Evolutionary conservation across 2,329 filamentous ascomycete genomes (phyloP), one percentile per base, ranked within the genome.

Genomic region (Fusarium mexicanum): DNA sequence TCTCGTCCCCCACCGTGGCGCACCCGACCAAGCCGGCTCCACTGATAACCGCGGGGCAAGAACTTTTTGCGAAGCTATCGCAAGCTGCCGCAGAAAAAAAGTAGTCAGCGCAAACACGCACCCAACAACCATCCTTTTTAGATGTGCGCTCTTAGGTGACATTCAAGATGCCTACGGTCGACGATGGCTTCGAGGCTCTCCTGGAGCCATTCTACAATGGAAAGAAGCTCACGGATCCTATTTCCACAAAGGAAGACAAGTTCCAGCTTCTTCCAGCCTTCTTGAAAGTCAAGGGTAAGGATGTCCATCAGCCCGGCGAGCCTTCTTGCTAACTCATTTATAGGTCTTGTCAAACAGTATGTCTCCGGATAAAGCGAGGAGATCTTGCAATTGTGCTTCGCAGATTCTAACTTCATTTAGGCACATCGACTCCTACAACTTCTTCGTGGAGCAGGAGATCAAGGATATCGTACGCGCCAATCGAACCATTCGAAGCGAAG

Each of bases 401-500:
- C 38, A 24, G 26, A 69, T 37, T 51, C 75, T 77, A 47, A 77
- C 69, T 38, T 38, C 17, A 43, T 29, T 13, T 48, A 88, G 87
- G 78, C 95, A 98, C 83, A 96, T 98, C 80, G 97, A 99, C 85
- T 98, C 96, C 31, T 99, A 97, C 88, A 98, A 99, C 85, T 98
- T 96, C 85, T 98, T 99, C 78, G 93, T 98, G 76, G 94, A 99
- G 77, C 93, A 97, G 64, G 95, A 98, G 81, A 91, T 99, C 82
- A 98, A 98, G 85, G 95, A 98, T 79, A 99, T 99, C 77, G 93
- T 99, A 75, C 92, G 94, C 81, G 94, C 96, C 59, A 98, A 98
- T 81, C 91, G 93, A 55, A 92, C 91, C 46, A 93, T 99, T 73
- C 91, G 93, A 76, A 98, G 95, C 83, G 96, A 98, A 86, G 93